Percentiles rank a stretch among this genome's conserved stretches.
Conservation (phyloP, 495 filamentous ascomycete genomes). For the Penicillium angulare region DNA sequence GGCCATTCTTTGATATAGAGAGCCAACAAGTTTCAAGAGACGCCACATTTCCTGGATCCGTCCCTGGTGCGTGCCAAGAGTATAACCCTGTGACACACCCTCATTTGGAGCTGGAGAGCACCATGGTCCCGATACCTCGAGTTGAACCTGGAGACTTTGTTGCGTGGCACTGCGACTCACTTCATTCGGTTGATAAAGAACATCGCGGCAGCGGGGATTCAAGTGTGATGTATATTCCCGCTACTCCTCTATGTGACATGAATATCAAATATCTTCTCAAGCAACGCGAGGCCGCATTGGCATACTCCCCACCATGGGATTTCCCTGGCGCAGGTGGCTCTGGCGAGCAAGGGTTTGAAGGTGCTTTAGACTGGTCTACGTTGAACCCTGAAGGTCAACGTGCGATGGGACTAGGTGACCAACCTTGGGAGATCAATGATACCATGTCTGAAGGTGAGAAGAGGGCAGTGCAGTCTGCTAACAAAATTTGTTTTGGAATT, state of each 20-base stretch:
- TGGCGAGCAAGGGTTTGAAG: constrained; percentile 44
- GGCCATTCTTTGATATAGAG: constrained; percentile 71
- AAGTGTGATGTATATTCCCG: constrained; percentile 84
- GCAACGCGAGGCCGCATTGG: constrained; percentile 58
- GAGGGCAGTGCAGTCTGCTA: constrained; percentile 56
- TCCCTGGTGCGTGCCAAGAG: constrained; percentile 75
- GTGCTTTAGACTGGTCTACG: constrained; percentile 38
- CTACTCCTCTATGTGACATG: constrained; percentile 72
- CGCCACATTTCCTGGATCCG: constrained; percentile 66
- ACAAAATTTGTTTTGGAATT: constrained; percentile 48
- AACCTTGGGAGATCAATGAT: constrained; percentile 46
- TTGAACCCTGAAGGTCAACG: constrained; percentile 47
- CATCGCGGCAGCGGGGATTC: constrained; percentile 70
- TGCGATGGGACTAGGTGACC: constrained; percentile 57
- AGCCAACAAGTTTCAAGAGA: constrained; percentile 46
- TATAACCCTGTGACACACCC: constrained; percentile 70
- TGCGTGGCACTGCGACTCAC: constrained; percentile 84
- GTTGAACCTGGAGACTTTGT: constrained; percentile 86
- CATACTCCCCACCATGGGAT: constrained; percentile 55
- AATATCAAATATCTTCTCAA: constrained; percentile 68
- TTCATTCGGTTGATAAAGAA: constrained; percentile 78
- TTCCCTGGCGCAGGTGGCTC: constrained; percentile 57
- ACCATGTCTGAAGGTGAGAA: constrained; percentile 54
- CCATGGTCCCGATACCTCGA: constrained; percentile 77
- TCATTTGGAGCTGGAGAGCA: constrained; percentile 64